These are phyloP conservation scores for Cyberlindnera japonica DNA, from an alignment of 805 yeast species.

Conservation along the genomic window DNA sequence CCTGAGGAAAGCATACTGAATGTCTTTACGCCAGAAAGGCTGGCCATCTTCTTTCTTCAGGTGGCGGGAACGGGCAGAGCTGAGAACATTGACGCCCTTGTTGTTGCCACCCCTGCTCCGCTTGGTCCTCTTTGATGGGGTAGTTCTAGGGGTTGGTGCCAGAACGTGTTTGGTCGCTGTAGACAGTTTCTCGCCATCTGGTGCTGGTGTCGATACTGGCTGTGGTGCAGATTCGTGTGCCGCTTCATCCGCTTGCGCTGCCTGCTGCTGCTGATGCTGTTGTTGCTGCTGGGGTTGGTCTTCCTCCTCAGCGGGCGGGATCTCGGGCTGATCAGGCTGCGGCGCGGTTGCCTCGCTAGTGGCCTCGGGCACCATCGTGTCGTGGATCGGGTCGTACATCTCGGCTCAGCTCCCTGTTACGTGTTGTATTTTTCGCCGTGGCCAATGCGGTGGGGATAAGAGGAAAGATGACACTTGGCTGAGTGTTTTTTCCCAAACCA, in stretches of 20 bases:
- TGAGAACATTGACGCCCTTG: constrained; percentile 19
- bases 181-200: too few species aligned
- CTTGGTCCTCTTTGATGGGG: constrained; percentile 14
- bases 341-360: background rate
- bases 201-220: background rate
- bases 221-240: too few species aligned
- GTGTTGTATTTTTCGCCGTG: too few species aligned
- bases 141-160: constrained; percentile 6
- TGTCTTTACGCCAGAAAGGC: constrained; percentile 84
- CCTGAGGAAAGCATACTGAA: constrained; percentile 75
- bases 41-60: constrained; percentile 89
- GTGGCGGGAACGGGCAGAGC: constrained; percentile 45
- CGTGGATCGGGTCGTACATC: constrained; percentile 18
- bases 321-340: too few species aligned
- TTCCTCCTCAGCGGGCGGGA: background rate
- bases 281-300: background rate
- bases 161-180: constrained; percentile 6
- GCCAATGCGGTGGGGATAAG: too few species aligned
- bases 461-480: too few species aligned
- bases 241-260: background rate
- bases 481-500: too few species aligned
- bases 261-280: background rate
- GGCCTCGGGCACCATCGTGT: constrained; percentile 5
- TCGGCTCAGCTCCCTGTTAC: constrained; percentile 8
- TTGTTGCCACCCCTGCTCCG: constrained; percentile 13